Percentiles rank a stretch among this genome's conserved stretches.
These are phyloP conservation scores for Torrubiellomyces zombiae DNA, from an alignment of 2,329 filamentous ascomycete species.

Conservation along the genomic window DNA sequence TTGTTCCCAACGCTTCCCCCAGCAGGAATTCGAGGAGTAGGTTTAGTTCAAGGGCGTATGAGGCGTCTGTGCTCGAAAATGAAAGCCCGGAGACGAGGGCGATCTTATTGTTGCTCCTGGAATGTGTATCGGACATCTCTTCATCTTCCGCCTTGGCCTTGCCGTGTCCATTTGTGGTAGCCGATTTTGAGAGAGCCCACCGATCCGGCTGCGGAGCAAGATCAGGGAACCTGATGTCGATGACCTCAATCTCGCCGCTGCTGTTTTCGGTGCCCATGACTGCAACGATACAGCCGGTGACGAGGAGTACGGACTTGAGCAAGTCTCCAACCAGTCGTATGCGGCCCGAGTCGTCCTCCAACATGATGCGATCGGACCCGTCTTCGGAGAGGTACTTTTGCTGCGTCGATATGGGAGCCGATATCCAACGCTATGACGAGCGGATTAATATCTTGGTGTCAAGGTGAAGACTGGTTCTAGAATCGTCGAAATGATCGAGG, in stretches of 20 bases:
- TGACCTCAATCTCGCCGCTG: constrained; percentile 80
- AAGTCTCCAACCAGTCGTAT: constrained; percentile 59
- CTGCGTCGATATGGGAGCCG: constrained; percentile 57
- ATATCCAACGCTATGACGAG: constrained; percentile 61
- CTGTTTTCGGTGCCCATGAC: constrained; percentile 87
- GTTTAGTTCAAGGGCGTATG: constrained; percentile 57
- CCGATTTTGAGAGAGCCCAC: constrained; percentile 50
- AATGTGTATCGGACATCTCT: constrained; percentile 38
- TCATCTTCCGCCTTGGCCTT: constrained; percentile 21
- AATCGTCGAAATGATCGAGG: constrained; percentile 1
- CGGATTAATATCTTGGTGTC: neutral
- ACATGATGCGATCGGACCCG: constrained; percentile 52
- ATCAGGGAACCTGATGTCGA: constrained; percentile 81
- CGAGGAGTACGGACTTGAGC: constrained; percentile 53
- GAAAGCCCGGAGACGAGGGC: constrained; percentile 79
- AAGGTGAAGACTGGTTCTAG: too few species aligned
- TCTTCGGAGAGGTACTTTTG: constrained; percentile 58
- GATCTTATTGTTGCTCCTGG: constrained; percentile 41
- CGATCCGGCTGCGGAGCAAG: constrained; percentile 65
- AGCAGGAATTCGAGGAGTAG: constrained; percentile 76
- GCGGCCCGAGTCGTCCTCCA: constrained; percentile 91
- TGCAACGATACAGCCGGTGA: constrained; percentile 88
- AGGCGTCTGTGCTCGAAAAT: constrained; percentile 58
- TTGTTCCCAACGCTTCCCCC: constrained; percentile 54
- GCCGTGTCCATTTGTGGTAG: constrained; percentile 13